Evolutionary conservation across 1,284 basidiomycete genomes (phyloP).

Genomic region (Phylloboletellus chloephorus): DNA sequence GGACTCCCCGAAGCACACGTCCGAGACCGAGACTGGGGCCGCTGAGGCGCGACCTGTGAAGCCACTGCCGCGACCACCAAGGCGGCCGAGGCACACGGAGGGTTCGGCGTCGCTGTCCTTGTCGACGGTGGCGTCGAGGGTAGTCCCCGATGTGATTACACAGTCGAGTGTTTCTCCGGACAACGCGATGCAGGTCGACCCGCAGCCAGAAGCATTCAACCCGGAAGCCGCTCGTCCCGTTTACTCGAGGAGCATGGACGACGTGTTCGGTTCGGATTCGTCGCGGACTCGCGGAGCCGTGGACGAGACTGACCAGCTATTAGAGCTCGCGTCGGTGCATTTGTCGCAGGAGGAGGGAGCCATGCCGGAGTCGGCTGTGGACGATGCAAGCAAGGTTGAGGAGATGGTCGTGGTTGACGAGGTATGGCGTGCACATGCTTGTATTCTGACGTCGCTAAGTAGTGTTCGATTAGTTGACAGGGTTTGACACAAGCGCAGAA

Average conservation of each 20-base stretch:
- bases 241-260: background rate
- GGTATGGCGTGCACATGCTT: slow-evolving; percentile 10
- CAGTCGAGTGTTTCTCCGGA: background rate
- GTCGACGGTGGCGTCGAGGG: background rate
- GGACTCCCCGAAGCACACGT: background rate
- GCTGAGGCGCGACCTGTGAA: background rate
- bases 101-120: background rate
- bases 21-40: background rate
- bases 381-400: background rate
- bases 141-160: background rate
- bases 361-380: background rate
- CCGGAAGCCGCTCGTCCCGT: background rate
- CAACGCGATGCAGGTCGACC: slow-evolving; percentile 2
- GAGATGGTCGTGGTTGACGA: slow-evolving; percentile 5
- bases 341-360: slow-evolving; percentile 7
- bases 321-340: slow-evolving; percentile 27
- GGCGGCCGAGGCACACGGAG: background rate
- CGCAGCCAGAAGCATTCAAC: background rate
- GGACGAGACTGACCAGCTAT: slow-evolving; percentile 21
- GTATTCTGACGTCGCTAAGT: slow-evolving; percentile 6
- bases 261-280: background rate
- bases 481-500: no score
- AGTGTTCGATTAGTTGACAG: slow-evolving; percentile 1
- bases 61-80: background rate
- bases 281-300: background rate